These are phyloP conservation scores for Dacryopinax primogenitus DNA, from an alignment of 768 basidiomycete species.

Conservation along the genomic window DNA sequence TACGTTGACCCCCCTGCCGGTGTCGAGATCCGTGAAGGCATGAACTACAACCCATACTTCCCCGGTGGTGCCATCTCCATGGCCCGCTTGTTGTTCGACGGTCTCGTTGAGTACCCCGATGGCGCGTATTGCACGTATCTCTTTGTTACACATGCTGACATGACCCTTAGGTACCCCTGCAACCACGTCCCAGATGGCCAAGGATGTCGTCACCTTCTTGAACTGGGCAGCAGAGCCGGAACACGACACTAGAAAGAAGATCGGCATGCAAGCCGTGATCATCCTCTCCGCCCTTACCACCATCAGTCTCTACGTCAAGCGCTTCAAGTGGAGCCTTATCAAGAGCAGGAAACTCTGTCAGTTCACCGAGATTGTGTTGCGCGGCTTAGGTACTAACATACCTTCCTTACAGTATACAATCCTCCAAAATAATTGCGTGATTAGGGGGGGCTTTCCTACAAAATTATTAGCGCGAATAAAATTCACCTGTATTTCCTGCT, in stretches of 20 bases:
- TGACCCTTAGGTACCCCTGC: conserved; percentile 66
- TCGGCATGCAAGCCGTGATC: conserved; percentile 89
- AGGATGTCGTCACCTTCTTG: conserved; percentile 92
- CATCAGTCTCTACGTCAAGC: conserved; percentile 77
- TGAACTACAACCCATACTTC: conserved; percentile 99
- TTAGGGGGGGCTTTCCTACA: background rate
- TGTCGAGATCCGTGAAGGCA: conserved; percentile 85
- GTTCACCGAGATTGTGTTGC: conserved; percentile 25
- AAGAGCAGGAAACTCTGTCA: conserved; percentile 87
- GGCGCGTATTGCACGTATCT: conserved; percentile 35
- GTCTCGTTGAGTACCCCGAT: conserved; percentile 91
- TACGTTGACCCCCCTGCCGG: conserved; percentile 94
- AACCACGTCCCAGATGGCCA: conserved; percentile 97
- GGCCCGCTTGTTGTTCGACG: conserved; percentile 93
- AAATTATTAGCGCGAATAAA: conserved; percentile 8
- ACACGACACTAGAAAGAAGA: conserved; percentile 94
- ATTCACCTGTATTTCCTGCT: conserved; percentile 9
- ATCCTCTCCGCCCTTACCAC: conserved; percentile 75
- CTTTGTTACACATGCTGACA: background rate
- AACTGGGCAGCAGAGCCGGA: conserved; percentile 97
- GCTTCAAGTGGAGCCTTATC: conserved; percentile 85
- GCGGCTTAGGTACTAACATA: conserved; percentile 13
- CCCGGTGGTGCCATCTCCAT: conserved; percentile 97
- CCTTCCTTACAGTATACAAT: conserved; percentile 27
- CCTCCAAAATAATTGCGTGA: conserved; percentile 23